Conservation (phyloP, 2,329 filamentous ascomycete species). For the Blumeria hordei region DNA sequence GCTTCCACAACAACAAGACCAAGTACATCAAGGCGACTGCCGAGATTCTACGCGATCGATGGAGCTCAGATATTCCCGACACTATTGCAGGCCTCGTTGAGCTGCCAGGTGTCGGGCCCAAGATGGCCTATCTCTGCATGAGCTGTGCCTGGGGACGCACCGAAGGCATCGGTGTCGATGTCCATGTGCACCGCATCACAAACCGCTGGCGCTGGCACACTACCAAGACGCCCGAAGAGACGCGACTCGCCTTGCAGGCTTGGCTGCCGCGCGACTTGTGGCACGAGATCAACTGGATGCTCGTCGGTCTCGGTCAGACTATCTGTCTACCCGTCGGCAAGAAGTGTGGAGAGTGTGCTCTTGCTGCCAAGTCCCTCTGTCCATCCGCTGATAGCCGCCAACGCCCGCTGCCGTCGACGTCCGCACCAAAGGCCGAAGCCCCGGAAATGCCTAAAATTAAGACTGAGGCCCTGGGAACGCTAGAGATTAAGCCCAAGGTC, state of each 20-base stretch:
- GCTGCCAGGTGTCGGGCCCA: conserved; percentile 46
- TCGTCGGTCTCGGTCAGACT: conserved; percentile 52
- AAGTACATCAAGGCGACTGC: conserved; percentile 44
- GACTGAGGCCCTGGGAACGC: too few relatives aligned
- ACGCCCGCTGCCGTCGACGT: too few relatives aligned
- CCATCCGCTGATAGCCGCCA: conserved; percentile 31
- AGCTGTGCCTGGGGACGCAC: conserved; percentile 42
- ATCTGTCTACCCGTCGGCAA: conserved; percentile 40
- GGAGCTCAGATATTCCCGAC: conserved; percentile 38
- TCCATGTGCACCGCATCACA: conserved; percentile 52
- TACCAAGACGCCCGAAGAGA: conserved; percentile 43
- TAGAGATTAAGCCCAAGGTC: too few relatives aligned
- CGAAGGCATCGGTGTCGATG: conserved; percentile 33
- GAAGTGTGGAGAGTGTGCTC: conserved; percentile 64
- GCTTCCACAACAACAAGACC: conserved; percentile 56
- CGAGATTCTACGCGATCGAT: conserved; percentile 33
- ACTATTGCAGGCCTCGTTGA: conserved; percentile 37
- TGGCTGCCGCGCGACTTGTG: conserved; percentile 48
- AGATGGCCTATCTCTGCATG: conserved; percentile 52
- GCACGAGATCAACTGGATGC: conserved; percentile 50
- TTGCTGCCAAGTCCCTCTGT: conserved; percentile 57
- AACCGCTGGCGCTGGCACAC: conserved; percentile 50
- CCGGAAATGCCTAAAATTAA: too few relatives aligned
- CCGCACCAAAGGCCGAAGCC: too few relatives aligned
- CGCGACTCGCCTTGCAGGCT: conserved; percentile 32